Conservation (phyloP, 768 basidiomycete species). For the Leccinum broughii region DNA sequence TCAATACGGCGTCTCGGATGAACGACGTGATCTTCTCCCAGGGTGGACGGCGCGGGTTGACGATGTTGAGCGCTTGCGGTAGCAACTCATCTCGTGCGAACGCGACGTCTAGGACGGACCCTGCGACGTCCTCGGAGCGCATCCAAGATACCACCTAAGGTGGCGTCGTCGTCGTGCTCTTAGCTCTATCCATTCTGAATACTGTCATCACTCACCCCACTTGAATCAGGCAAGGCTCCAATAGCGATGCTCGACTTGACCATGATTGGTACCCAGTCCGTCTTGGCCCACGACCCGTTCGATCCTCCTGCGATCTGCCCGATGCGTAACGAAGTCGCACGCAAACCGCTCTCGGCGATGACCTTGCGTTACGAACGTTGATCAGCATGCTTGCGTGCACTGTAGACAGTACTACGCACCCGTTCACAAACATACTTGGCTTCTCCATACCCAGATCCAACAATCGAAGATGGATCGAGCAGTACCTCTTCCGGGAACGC, state of each 20-base stretch:
- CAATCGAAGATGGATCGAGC: slow-evolving; percentile 25
- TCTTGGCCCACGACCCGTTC: slow-evolving; percentile 36
- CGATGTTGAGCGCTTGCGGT: slow-evolving; percentile 36
- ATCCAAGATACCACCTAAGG: slow-evolving; percentile 37
- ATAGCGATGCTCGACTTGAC: slow-evolving; percentile 33
- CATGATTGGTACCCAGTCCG: slow-evolving; percentile 38
- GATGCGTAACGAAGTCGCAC: slow-evolving; percentile 30
- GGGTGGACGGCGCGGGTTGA: slow-evolving; percentile 37
- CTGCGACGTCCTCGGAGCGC: slow-evolving; percentile 35
- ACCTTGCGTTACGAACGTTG: slow-evolving; percentile 14
- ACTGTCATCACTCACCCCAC: slow-evolving; percentile 30
- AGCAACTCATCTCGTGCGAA: slow-evolving; percentile 15
- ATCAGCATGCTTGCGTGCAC: not conserved
- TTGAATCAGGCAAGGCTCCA: slow-evolving; percentile 33
- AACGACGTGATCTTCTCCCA: slow-evolving; percentile 31
- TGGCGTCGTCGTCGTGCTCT: not conserved
- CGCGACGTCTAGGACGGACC: slow-evolving; percentile 35
- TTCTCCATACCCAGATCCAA: slow-evolving; percentile 38
- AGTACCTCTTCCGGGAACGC: slow-evolving; percentile 36
- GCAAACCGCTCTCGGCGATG: slow-evolving; percentile 26
- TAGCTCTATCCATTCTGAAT: not conserved
- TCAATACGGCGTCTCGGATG: slow-evolving; percentile 21
- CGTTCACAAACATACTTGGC: slow-evolving; percentile 40
- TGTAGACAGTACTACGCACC: slow-evolving; percentile 25
- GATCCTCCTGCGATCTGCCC: slow-evolving; percentile 36